These are phyloP conservation scores for Capsicum pubescens DNA, from an alignment of 257 asterid species.

Conservation along the genomic window DNA sequence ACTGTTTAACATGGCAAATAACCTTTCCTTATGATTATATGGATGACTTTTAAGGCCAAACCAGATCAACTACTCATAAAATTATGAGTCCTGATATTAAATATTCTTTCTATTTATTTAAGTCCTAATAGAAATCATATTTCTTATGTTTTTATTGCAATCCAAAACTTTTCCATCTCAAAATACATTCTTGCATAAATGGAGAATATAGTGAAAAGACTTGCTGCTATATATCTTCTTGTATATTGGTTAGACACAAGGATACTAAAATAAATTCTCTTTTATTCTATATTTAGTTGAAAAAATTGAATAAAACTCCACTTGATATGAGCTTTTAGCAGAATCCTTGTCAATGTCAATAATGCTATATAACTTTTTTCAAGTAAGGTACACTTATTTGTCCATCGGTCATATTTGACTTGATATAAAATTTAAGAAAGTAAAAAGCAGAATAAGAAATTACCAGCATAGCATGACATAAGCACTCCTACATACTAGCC, in stretches of 20 bases:
- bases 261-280: neutral
- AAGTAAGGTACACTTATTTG: neutral
- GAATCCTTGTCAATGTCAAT: slow-evolving; percentile 5
- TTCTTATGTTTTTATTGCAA: neutral
- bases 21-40: too few relatives aligned
- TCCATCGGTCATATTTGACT: neutral
- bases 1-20: too few relatives aligned
- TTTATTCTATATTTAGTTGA: neutral
- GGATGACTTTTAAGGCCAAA: too few relatives aligned
- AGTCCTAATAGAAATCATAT: neutral
- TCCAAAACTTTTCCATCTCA: neutral
- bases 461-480: too few relatives aligned
- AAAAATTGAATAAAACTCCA: neutral
- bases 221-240: neutral
- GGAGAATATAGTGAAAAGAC: neutral
- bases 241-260: neutral
- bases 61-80: too few relatives aligned
- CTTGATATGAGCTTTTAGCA: slow-evolving; percentile 22
- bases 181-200: neutral
- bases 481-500: too few relatives aligned
- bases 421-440: neutral
- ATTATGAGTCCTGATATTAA: too few relatives aligned
- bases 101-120: too few relatives aligned
- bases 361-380: neutral
- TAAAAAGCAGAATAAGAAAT: too few relatives aligned